Conservation (phyloP, 345 rosid species). For the Salix caprea region DNA sequence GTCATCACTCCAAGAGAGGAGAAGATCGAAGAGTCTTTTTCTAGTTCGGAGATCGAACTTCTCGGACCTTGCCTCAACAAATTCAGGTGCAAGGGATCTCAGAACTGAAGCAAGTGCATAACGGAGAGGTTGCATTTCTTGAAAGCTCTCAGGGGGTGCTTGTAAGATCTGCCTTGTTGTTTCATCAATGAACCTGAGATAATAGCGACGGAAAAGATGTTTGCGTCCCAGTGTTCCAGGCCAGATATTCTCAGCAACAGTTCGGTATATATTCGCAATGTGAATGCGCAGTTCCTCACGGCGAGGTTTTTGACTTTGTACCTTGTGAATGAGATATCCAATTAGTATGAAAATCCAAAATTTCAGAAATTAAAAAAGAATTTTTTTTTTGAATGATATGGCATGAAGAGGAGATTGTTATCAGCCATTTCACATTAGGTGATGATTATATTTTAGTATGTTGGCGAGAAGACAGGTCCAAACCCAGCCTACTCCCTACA, state of each 20-base stretch:
- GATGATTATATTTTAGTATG: background rate
- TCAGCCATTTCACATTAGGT: background rate
- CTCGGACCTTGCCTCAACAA: constrained; percentile 88
- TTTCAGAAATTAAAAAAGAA: background rate
- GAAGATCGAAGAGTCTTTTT: constrained; percentile 83
- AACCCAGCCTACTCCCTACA: background rate
- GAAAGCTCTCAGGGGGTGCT: constrained; percentile 73
- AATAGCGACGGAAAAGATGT: constrained; percentile 82
- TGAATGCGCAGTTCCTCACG: constrained; percentile 89
- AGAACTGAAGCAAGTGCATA: constrained; percentile 88
- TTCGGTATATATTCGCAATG: constrained; percentile 83
- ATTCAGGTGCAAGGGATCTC: constrained; percentile 89
- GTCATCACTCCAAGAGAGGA: constrained; percentile 91
- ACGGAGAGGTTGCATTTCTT: constrained; percentile 86
- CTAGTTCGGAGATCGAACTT: constrained; percentile 84
- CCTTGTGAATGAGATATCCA: background rate
- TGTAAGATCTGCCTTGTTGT: constrained; percentile 55
- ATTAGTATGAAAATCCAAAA: background rate
- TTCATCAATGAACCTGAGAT: constrained; percentile 88
- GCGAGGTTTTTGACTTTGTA: constrained; percentile 86
- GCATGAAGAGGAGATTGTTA: too few species aligned
- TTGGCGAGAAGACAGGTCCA: background rate
- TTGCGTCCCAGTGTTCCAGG: constrained; percentile 87
- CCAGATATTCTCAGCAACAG: constrained; percentile 94
- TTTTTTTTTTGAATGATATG: background rate